Conservation (phyloP, 805 yeast genomes). For the Zygoascus biomembranicola region DNA sequence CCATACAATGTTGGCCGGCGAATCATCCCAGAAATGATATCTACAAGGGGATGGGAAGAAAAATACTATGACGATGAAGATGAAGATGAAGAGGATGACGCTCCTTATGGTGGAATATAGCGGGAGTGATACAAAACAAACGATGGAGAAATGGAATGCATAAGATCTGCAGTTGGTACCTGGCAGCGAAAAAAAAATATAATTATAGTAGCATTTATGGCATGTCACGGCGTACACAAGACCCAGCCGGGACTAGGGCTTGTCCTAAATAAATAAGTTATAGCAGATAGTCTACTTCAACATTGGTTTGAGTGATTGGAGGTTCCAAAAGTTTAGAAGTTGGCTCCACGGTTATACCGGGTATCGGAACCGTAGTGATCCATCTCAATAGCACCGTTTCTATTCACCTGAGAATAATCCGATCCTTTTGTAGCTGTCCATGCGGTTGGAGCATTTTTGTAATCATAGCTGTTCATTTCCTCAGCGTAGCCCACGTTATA, state of each 20-base stretch:
- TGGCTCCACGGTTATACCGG: not conserved
- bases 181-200: not conserved
- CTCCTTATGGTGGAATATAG: no score
- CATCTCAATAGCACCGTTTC: not conserved
- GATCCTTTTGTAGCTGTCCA: not conserved
- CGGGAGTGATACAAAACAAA: no score
- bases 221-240: not conserved
- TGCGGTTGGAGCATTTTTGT: not conserved
- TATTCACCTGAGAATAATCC: not conserved
- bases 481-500: not conserved
- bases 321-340: no score
- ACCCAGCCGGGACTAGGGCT: not conserved
- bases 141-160: no score
- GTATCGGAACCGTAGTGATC: not conserved
- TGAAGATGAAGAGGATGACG: not conserved
- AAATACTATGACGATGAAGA: slow-evolving; percentile 12
- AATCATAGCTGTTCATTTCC: not conserved
- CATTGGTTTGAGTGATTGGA: no score
- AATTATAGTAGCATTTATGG: not conserved
- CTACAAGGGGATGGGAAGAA: slow-evolving; percentile 19
- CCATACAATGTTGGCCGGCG: slow-evolving; percentile 3
- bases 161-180: no score
- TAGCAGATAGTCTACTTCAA: not conserved
- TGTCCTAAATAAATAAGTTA: not conserved
- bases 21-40: slow-evolving; percentile 3